phyloP scores from a whole-genome alignment of 805 yeast species.

The Hemisphaericaspora nanyangensis region DNA sequence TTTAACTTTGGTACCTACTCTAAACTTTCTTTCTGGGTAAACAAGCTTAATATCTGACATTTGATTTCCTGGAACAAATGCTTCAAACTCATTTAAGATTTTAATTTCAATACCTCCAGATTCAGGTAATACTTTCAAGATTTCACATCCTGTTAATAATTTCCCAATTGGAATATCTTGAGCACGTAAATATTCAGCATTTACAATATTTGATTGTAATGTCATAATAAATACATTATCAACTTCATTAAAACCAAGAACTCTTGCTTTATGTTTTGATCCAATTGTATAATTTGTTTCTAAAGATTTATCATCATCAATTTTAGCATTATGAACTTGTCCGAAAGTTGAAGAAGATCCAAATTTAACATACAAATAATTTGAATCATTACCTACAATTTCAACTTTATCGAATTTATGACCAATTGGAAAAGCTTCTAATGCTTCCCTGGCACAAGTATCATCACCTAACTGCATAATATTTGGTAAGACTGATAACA shows the following conservation, averaged over 20 bases:
- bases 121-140: conserved; percentile 53
- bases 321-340: conserved; percentile 73
- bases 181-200: conserved; percentile 60
- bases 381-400: conserved; percentile 56
- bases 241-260: conserved; percentile 60
- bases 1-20: conserved; percentile 75
- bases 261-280: conserved; percentile 70
- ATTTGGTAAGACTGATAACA: conserved; percentile 62
- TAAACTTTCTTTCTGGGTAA: conserved; percentile 90
- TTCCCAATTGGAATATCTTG: conserved; percentile 79
- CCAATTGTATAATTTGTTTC: conserved; percentile 56
- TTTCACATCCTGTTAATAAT: conserved; percentile 47
- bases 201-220: conserved; percentile 60
- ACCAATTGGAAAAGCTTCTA: conserved; percentile 79
- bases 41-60: conserved; percentile 79
- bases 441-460: conserved; percentile 17
- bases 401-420: conserved; percentile 56
- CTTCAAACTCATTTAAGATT: conserved; percentile 65
- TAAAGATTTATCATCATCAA: conserved; percentile 45
- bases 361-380: conserved; percentile 54
- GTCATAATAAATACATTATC: conserved; percentile 71
- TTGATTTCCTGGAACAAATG: conserved; percentile 68
- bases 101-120: conserved; percentile 63
- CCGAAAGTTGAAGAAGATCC: conserved; percentile 56
- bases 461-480: conserved; percentile 33